Conservation (phyloP, 202 grass and related monocot species). For the Setaria viridis region DNA sequence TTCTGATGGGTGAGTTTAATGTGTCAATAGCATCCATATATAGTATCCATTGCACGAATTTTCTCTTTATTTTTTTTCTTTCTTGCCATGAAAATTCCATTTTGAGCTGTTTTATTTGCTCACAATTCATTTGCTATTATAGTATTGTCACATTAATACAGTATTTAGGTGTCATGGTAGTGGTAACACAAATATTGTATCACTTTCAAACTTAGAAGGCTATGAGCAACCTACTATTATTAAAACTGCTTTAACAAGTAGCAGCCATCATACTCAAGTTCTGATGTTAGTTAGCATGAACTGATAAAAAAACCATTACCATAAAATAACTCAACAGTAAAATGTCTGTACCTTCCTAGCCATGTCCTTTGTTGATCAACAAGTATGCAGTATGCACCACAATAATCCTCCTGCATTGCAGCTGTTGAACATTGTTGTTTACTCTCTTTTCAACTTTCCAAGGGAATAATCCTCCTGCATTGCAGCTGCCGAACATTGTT, state of each 20-base stretch:
- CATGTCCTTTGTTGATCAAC: constrained; percentile 13
- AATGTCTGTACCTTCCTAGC: constrained; percentile 6
- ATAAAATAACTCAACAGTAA: background rate
- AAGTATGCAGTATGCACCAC: constrained; percentile 3
- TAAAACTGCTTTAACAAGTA: constrained; percentile 21
- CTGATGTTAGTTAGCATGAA: constrained; percentile 23
- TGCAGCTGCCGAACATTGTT: background rate
- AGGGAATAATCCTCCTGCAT: background rate
- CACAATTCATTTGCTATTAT: constrained; percentile 2
- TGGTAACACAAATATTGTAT: background rate
- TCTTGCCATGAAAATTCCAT: constrained; percentile 2
- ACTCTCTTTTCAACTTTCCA: background rate
- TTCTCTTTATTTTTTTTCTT: background rate
- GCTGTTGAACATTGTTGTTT: constrained; percentile 4
- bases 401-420: background rate
- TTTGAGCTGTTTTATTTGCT: background rate
- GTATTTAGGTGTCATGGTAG: too few species aligned
- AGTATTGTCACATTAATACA: too few species aligned
- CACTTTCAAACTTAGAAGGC: constrained; percentile 21
- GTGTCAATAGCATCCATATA: background rate
- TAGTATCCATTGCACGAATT: background rate
- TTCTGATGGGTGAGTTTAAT: constrained; percentile 74
- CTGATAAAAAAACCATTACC: constrained; percentile 3
- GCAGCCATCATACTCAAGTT: background rate
- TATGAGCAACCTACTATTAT: background rate